Conservation (phyloP, 2,329 filamentous ascomycete genomes). For the Metarhizium rileyi region DNA sequence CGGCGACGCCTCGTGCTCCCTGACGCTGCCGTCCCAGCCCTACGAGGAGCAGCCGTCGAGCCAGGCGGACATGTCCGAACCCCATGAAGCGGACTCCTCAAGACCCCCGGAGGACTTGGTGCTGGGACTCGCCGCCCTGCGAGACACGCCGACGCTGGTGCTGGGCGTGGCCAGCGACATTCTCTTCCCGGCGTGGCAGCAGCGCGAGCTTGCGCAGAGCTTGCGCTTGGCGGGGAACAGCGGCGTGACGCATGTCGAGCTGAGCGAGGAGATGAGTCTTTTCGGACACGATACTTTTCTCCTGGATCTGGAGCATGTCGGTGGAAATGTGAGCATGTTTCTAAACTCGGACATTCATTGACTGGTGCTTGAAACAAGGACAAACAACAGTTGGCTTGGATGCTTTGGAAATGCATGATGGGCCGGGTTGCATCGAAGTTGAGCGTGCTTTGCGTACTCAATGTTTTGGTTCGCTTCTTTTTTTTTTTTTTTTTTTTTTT, state of each 20-base stretch:
- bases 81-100: conserved; percentile 21
- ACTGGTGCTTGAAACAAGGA: neutral
- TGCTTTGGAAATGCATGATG: neutral
- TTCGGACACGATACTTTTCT: conserved; percentile 97
- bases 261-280: conserved; percentile 86
- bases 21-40: conserved; percentile 72
- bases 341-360: conserved; percentile 38
- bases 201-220: conserved; percentile 83
- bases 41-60: conserved; percentile 71
- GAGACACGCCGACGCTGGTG: conserved; percentile 73
- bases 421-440: too few relatives aligned
- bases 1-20: conserved; percentile 46
- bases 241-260: conserved; percentile 75
- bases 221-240: conserved; percentile 68
- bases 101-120: conserved; percentile 72
- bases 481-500: too few relatives aligned
- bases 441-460: too few relatives aligned
- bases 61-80: conserved; percentile 22
- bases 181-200: conserved; percentile 95
- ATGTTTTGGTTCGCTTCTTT: too few relatives aligned
- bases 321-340: conserved; percentile 73
- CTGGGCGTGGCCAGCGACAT: conserved; percentile 95
- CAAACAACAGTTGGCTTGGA: neutral
- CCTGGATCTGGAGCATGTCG: conserved; percentile 84
- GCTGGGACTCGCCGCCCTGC: conserved; percentile 59